phyloP scores from a whole-genome alignment of 495 filamentous ascomycete genomes.

The Cetradonia linearis region DNA sequence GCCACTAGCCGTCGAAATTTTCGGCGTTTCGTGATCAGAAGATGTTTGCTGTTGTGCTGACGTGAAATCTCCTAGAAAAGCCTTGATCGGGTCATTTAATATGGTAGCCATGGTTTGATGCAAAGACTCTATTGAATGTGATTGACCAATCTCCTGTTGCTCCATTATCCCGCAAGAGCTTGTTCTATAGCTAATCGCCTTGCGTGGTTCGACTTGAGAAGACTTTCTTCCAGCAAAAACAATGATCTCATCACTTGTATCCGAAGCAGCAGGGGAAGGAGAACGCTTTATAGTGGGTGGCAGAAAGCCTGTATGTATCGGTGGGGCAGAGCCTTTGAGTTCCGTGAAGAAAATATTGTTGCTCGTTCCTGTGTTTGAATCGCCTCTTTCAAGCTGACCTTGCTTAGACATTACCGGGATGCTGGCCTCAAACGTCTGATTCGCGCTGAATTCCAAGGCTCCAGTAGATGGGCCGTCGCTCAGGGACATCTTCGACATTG shows the following conservation, averaged over 20 bases:
- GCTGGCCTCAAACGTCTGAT: not conserved
- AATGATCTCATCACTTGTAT: constrained; percentile 58
- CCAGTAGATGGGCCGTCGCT: not conserved
- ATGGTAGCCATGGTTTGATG: not conserved
- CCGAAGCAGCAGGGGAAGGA: constrained; percentile 37
- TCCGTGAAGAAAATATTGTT: constrained; percentile 14
- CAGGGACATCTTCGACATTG: constrained; percentile 13
- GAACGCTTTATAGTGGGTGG: constrained; percentile 27
- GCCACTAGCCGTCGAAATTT: not conserved
- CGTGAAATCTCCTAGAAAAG: not conserved
- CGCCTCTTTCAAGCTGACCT: not conserved
- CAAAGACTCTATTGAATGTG: not conserved
- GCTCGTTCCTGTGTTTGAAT: not conserved
- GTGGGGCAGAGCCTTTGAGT: constrained; percentile 5
- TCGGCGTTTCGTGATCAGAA: not conserved
- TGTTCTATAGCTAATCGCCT: not conserved
- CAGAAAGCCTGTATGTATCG: constrained; percentile 24
- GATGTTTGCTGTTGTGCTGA: too few species aligned
- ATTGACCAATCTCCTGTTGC: not conserved
- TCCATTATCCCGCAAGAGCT: not conserved
- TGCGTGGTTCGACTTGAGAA: not conserved
- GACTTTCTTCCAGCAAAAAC: constrained; percentile 48
- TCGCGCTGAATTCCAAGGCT: not conserved
- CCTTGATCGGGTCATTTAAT: constrained; percentile 1
- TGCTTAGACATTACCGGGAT: not conserved